phyloP scores from a whole-genome alignment of 1,284 basidiomycete species.

The Trichosporon inkin region DNA sequence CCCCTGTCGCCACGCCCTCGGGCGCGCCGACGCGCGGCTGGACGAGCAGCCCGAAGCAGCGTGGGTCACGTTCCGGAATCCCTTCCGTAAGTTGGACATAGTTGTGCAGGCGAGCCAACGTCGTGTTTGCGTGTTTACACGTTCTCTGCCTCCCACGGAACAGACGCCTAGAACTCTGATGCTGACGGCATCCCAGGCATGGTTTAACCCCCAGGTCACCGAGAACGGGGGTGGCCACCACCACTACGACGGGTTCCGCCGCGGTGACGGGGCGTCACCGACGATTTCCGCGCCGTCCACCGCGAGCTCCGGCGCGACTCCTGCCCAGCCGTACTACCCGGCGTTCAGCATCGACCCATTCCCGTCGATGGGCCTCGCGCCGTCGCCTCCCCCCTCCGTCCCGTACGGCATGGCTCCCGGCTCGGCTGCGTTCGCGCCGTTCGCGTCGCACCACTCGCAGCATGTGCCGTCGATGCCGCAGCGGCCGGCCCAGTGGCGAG shows the following conservation, averaged over 20 bases:
- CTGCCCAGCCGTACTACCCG: slow-evolving; percentile 19
- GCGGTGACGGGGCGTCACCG: slow-evolving; percentile 37
- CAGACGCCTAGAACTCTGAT: neutral
- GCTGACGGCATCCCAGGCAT: slow-evolving; percentile 28
- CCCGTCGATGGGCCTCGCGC: slow-evolving; percentile 36
- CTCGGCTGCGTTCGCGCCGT: slow-evolving; percentile 30
- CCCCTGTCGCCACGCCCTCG: slow-evolving; percentile 28
- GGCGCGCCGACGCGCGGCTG: slow-evolving; percentile 28
- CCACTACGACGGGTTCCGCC: slow-evolving; percentile 36
- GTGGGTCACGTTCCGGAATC: slow-evolving; percentile 42
- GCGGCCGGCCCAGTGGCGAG: slow-evolving; percentile 14
- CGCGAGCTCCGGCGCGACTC: slow-evolving; percentile 34
- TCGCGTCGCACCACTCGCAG: slow-evolving; percentile 30
- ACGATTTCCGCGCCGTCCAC: slow-evolving; percentile 43
- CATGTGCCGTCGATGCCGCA: slow-evolving; percentile 15
- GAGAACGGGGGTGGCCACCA: slow-evolving; percentile 11
- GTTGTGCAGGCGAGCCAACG: neutral
- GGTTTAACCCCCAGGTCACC: slow-evolving; percentile 37
- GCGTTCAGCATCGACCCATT: slow-evolving; percentile 20
- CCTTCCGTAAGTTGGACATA: slow-evolving; percentile 36
- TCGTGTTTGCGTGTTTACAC: neutral
- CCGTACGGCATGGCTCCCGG: slow-evolving; percentile 26
- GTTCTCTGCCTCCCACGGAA: neutral
- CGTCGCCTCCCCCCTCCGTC: slow-evolving; percentile 39
- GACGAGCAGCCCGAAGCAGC: slow-evolving; percentile 32